A percentile compares a stretch with the other conserved stretches of the same genome.
These are phyloP conservation scores for Exophiala sp. DNA, from an alignment of 2,329 filamentous ascomycete genomes.

Conservation along the genomic window DNA sequence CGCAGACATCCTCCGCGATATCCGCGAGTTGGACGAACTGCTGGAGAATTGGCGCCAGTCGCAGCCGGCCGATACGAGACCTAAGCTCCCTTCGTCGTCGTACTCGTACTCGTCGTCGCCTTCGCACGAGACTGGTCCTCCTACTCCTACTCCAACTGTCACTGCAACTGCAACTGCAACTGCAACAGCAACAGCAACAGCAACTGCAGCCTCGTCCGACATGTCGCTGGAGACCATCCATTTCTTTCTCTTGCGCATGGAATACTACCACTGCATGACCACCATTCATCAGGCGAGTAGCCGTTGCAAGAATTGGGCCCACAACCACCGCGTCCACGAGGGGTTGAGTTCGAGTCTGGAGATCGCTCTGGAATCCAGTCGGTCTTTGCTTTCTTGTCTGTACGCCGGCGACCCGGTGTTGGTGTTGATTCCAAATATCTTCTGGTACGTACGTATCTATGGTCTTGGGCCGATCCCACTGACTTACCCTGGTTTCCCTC, in stretches of 20 bases:
- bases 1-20: constrained; percentile 50
- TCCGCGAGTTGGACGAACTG: constrained; percentile 53
- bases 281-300: constrained; percentile 53
- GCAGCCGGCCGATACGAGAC: constrained; percentile 43
- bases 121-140: too few species aligned
- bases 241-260: constrained; percentile 46
- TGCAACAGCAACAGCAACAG: too few species aligned
- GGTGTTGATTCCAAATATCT: background rate
- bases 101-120: too few species aligned
- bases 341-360: constrained; percentile 50
- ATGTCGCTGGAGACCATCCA: constrained; percentile 42
- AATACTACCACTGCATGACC: constrained; percentile 52
- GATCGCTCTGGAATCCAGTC: constrained; percentile 51
- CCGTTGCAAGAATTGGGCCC: constrained; percentile 43
- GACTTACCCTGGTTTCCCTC: too few species aligned
- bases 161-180: too few species aligned
- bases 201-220: too few species aligned
- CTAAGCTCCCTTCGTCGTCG: constrained; percentile 46
- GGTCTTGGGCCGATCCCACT: too few species aligned
- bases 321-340: constrained; percentile 37
- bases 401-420: background rate
- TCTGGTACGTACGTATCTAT: constrained; percentile 15
- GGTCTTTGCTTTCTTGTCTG: constrained; percentile 50
- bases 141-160: too few species aligned
- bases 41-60: constrained; percentile 52